These are phyloP conservation scores for Phoma sp. DNA, from an alignment of 2,329 filamentous ascomycete species.

Conservation along the genomic window DNA sequence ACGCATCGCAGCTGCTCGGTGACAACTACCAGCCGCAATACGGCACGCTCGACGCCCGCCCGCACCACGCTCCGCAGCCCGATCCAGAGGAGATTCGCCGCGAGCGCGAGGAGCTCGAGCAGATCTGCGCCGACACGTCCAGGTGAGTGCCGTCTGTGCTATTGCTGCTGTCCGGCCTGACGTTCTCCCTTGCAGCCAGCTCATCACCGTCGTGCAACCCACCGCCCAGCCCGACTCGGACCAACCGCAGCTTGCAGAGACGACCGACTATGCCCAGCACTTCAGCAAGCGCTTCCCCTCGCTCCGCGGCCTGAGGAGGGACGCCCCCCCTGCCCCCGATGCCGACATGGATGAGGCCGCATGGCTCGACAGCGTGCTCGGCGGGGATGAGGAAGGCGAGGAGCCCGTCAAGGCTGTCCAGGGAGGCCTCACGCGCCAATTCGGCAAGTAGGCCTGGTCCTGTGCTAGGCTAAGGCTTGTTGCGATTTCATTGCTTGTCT, in stretches of 20 bases:
- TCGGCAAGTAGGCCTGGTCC: conserved; percentile 35
- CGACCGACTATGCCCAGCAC: conserved; percentile 52
- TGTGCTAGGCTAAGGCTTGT: conserved; percentile 18
- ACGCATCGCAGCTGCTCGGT: conserved; percentile 56
- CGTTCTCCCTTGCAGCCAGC: conserved; percentile 52
- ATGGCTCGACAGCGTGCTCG: conserved; percentile 44
- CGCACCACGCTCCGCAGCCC: conserved; percentile 47
- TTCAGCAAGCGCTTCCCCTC: conserved; percentile 53
- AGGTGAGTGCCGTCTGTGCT: conserved; percentile 48
- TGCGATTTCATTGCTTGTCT: conserved; percentile 37
- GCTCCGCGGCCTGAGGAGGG: conserved; percentile 27
- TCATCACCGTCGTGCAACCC: conserved; percentile 59
- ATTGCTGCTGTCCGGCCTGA: conserved; percentile 3
- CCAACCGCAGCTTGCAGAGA: conserved; percentile 37
- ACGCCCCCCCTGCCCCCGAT: conserved; percentile 24
- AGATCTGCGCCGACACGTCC: conserved; percentile 56
- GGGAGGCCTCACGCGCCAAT: conserved; percentile 48
- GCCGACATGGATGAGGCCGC: conserved; percentile 45
- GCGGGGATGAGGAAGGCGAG: conserved; percentile 37
- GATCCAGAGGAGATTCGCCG: conserved; percentile 59
- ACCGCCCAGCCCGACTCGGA: conserved; percentile 44
- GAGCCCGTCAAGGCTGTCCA: conserved; percentile 42
- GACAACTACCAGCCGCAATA: conserved; percentile 54
- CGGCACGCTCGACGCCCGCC: conserved; percentile 46
- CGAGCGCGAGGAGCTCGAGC: conserved; percentile 57